These are phyloP conservation scores for Alternaria tenuissima DNA, from an alignment of 2,329 filamentous ascomycete species.

Conservation along the genomic window DNA sequence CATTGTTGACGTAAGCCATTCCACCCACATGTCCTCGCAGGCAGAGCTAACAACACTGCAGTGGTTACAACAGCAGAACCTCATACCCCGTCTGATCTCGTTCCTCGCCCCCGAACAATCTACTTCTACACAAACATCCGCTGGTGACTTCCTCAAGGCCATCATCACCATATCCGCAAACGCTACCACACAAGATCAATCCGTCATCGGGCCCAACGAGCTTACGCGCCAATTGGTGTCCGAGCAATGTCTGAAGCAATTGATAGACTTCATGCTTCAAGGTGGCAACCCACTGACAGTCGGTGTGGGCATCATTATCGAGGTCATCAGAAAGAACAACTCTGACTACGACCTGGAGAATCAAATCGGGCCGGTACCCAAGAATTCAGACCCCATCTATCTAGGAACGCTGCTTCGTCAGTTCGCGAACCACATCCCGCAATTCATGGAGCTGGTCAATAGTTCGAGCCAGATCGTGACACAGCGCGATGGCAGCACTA, in stretches of 20 bases:
- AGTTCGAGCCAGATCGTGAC: constrained; percentile 70
- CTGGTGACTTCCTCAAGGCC: constrained; percentile 96
- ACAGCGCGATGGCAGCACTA: constrained; percentile 64
- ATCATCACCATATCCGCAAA: constrained; percentile 99
- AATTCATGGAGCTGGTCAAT: constrained; percentile 91
- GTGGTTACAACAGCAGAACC: constrained; percentile 91
- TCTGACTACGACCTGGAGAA: constrained; percentile 97
- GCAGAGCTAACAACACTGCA: constrained; percentile 49
- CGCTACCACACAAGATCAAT: constrained; percentile 96
- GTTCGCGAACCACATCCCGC: constrained; percentile 89
- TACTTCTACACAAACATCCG: constrained; percentile 92
- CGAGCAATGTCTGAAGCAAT: constrained; percentile 77
- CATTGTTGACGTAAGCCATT: constrained; percentile 80
- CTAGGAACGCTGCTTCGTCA: constrained; percentile 86
- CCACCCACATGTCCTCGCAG: background rate
- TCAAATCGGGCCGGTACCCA: constrained; percentile 77
- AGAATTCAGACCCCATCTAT: constrained; percentile 94
- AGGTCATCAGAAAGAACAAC: constrained; percentile 99
- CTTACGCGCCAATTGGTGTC: constrained; percentile 95
- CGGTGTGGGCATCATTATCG: constrained; percentile 95
- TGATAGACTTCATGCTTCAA: constrained; percentile 91
- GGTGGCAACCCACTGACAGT: constrained; percentile 95
- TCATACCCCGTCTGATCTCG: constrained; percentile 85
- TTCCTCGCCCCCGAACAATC: constrained; percentile 86
- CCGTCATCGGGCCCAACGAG: constrained; percentile 98